A percentile compares a stretch with the other conserved stretches of the same genome.
These are phyloP conservation scores for Penicillium simplicissimum DNA, from an alignment of 495 filamentous ascomycete genomes.

Conservation along the genomic window DNA sequence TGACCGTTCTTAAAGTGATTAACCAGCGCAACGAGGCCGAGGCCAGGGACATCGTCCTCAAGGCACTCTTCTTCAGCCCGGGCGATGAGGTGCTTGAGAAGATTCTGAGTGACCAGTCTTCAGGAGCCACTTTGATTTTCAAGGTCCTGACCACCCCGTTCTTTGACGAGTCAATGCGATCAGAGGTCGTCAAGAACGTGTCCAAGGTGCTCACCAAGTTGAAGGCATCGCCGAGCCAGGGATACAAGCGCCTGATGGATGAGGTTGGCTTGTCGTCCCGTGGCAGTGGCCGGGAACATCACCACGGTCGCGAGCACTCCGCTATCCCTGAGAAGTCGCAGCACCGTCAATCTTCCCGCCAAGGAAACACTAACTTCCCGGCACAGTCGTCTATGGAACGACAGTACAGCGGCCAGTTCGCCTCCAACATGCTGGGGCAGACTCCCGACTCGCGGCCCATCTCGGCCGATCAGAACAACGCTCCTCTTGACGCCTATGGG, in stretches of 20 bases:
- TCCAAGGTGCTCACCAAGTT: slow-evolving; percentile 84
- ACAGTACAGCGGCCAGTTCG: slow-evolving; percentile 49
- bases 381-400: slow-evolving; percentile 46
- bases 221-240: slow-evolving; percentile 91
- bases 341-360: slow-evolving; percentile 51
- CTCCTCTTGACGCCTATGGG: slow-evolving; percentile 46
- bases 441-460: slow-evolving; percentile 42
- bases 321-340: slow-evolving; percentile 48
- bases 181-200: slow-evolving; percentile 86
- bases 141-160: slow-evolving; percentile 97
- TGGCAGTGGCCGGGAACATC: slow-evolving; percentile 48
- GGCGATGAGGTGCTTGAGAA: slow-evolving; percentile 86
- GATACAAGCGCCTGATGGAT: slow-evolving; percentile 98
- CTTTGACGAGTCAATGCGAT: slow-evolving; percentile 89
- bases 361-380: slow-evolving; percentile 44
- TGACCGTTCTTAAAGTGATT: slow-evolving; percentile 97
- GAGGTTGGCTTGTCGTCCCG: slow-evolving; percentile 84
- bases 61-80: slow-evolving; percentile 91
- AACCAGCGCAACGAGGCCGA: slow-evolving; percentile 96
- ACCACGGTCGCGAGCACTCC: slow-evolving; percentile 42
- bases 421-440: slow-evolving; percentile 38
- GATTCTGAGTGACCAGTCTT: slow-evolving; percentile 87
- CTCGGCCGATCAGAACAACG: slow-evolving; percentile 43
- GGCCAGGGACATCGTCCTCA: slow-evolving; percentile 86
- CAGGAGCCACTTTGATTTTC: slow-evolving; percentile 94